Percentiles rank a stretch among this genome's conserved stretches.
Conservation (phyloP, 306 rosid species). For the Malus asiatica region DNA sequence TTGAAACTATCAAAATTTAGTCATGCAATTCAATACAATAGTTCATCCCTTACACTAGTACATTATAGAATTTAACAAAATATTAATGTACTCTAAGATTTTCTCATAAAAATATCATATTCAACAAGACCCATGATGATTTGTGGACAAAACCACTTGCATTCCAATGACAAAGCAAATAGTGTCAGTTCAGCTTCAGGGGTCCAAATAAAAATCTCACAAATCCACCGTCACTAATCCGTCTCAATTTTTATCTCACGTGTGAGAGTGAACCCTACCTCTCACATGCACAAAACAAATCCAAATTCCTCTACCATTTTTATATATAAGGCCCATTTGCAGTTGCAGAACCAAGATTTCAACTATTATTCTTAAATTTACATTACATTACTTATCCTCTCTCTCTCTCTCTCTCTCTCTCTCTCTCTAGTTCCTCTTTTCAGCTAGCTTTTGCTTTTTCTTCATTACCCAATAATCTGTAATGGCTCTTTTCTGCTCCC, state of each 20-base stretch:
- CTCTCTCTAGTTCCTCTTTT: slow-evolving; percentile 22
- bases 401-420: not conserved
- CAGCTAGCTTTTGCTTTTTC: slow-evolving; percentile 14
- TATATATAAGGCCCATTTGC: not conserved
- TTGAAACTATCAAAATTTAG: no score
- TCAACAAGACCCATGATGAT: not conserved
- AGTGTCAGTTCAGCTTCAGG: not conserved
- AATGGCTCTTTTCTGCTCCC: slow-evolving; percentile 34
- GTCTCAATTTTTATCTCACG: slow-evolving; percentile 13
- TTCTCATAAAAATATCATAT: not conserved
- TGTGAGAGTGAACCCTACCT: slow-evolving; percentile 4
- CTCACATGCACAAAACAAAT: slow-evolving; percentile 27
- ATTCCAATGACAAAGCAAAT: not conserved
- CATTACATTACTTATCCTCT: not conserved
- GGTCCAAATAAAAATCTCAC: not conserved
- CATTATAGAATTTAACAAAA: no score
- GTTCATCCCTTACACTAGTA: no score
- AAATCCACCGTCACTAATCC: slow-evolving; percentile 3
- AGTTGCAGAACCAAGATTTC: not conserved
- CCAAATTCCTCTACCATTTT: slow-evolving; percentile 1
- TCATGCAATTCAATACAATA: no score
- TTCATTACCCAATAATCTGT: not conserved
- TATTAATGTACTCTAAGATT: not conserved
- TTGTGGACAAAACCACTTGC: not conserved
- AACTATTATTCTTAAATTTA: not conserved